A percentile compares a stretch with the other conserved stretches of the same genome.
phyloP scores from a whole-genome alignment of 352 stramenopile species.

The Pythium folliculosum region DNA sequence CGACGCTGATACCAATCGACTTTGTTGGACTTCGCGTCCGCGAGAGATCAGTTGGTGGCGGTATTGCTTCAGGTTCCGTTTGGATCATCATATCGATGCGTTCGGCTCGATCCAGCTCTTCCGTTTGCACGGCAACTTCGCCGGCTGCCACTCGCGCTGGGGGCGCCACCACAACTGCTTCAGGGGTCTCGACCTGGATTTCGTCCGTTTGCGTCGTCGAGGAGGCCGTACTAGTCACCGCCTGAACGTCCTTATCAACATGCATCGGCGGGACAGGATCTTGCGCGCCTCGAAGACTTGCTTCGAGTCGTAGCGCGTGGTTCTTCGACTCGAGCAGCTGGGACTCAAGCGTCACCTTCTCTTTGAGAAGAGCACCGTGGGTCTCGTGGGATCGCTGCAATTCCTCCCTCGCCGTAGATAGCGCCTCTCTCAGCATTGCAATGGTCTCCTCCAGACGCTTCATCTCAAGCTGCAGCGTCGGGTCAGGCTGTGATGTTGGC shows the following conservation, averaged over 20 bases:
- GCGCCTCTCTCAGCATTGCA: conserved; percentile 40
- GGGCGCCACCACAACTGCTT: background rate
- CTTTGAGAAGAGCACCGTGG: conserved; percentile 40
- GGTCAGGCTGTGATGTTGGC: conserved; percentile 4
- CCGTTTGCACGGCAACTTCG: conserved; percentile 24
- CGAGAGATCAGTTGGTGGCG: background rate
- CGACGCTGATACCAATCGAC: conserved; percentile 12
- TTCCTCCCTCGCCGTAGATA: conserved; percentile 44
- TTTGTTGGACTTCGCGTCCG: background rate
- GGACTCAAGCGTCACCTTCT: conserved; percentile 48
- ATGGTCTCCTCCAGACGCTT: conserved; percentile 46
- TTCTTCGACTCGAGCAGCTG: conserved; percentile 35
- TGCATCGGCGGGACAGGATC: conserved; percentile 20
- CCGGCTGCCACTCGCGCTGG: background rate
- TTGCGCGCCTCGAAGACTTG: conserved; percentile 17
- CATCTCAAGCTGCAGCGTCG: conserved; percentile 36
- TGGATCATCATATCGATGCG: conserved; percentile 19
- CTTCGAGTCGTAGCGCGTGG: conserved; percentile 23
- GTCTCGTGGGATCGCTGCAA: conserved; percentile 45
- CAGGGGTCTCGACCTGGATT: background rate
- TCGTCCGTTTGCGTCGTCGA: conserved; percentile 14
- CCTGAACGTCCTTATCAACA: conserved; percentile 24
- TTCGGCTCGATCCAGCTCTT: background rate
- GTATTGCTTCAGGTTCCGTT: conserved; percentile 18
- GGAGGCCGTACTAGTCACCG: background rate